phyloP scores from a whole-genome alignment of 2,329 filamentous ascomycete genomes.

The Keithomyces neogunnii region DNA sequence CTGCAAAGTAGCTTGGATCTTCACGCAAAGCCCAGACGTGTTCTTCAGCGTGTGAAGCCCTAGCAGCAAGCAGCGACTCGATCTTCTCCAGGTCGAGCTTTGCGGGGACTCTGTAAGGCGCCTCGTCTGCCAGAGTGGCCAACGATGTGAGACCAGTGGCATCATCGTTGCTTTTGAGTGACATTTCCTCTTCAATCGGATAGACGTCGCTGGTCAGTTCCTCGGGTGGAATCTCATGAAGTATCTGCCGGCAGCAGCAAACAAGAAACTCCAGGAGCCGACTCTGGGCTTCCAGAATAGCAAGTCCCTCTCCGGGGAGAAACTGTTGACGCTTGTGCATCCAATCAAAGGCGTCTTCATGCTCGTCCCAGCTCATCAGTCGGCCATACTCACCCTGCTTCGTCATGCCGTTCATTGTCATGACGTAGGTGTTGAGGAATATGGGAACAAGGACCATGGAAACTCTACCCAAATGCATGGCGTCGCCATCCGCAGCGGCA shows the following conservation, averaged over 20 bases:
- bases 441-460: slow-evolving; percentile 15
- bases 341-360: slow-evolving; percentile 29
- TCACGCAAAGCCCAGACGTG: slow-evolving; percentile 48
- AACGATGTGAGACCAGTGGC: slow-evolving; percentile 27
- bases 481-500: slow-evolving; percentile 32
- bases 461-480: slow-evolving; percentile 21
- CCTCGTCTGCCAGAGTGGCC: slow-evolving; percentile 34
- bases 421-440: slow-evolving; percentile 22
- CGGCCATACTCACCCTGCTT: slow-evolving; percentile 25
- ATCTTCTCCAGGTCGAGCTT: slow-evolving; percentile 37
- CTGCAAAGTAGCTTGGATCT: slow-evolving; percentile 48
- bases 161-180: slow-evolving; percentile 19
- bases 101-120: slow-evolving; percentile 42
- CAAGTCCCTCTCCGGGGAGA: slow-evolving; percentile 36
- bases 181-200: slow-evolving; percentile 29
- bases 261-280: slow-evolving; percentile 39
- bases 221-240: slow-evolving; percentile 39
- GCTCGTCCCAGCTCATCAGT: slow-evolving; percentile 23
- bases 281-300: slow-evolving; percentile 43
- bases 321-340: slow-evolving; percentile 26
- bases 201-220: slow-evolving; percentile 18
- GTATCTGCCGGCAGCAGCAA: slow-evolving; percentile 33
- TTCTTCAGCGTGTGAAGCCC: slow-evolving; percentile 35
- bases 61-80: slow-evolving; percentile 33
- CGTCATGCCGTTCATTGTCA: slow-evolving; percentile 24